A percentile compares a stretch with the other conserved stretches of the same genome.
Evolutionary conservation across 2,329 filamentous ascomycete species (phyloP).

Genomic region (Lachnellula subtilissima): DNA sequence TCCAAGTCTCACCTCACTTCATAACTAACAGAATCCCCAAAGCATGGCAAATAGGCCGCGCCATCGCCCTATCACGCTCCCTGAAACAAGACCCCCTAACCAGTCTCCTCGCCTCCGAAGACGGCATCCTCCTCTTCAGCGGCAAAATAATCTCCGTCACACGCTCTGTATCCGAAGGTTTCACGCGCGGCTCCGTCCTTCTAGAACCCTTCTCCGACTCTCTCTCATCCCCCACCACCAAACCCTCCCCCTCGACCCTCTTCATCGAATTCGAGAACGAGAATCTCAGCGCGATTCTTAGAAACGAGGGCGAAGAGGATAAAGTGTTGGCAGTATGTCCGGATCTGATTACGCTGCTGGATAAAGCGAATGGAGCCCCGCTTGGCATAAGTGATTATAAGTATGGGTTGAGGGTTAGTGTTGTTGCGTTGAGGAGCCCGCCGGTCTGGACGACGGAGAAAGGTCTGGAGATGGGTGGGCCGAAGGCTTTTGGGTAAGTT

Average conservation of each 20-base stretch:
- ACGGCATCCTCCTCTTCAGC: constrained; percentile 26
- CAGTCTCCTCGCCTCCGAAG: constrained; percentile 24
- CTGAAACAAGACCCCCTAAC: constrained; percentile 25
- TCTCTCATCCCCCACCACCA: not conserved
- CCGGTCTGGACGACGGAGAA: constrained; percentile 42
- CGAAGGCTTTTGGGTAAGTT: constrained; percentile 36
- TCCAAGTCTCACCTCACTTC: not conserved
- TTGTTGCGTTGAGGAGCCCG: constrained; percentile 46
- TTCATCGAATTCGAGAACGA: constrained; percentile 31
- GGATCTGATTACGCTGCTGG: constrained; percentile 34
- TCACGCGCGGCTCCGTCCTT: constrained; percentile 27
- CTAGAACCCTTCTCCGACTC: constrained; percentile 17
- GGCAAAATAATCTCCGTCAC: constrained; percentile 29
- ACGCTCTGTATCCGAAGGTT: constrained; percentile 24
- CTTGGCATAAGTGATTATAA: constrained; percentile 47
- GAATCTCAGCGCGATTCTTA: constrained; percentile 25
- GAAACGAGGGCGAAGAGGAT: constrained; percentile 15
- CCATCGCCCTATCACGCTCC: constrained; percentile 41
- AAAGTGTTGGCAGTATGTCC: constrained; percentile 26
- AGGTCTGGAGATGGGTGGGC: constrained; percentile 38
- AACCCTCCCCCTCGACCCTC: constrained; percentile 2
- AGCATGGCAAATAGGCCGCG: constrained; percentile 51
- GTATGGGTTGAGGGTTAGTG: constrained; percentile 46
- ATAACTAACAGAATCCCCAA: not conserved
- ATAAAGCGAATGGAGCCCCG: constrained; percentile 44